phyloP scores from a whole-genome alignment of 305 asterid genomes.

The Fraxinus paxiana region DNA sequence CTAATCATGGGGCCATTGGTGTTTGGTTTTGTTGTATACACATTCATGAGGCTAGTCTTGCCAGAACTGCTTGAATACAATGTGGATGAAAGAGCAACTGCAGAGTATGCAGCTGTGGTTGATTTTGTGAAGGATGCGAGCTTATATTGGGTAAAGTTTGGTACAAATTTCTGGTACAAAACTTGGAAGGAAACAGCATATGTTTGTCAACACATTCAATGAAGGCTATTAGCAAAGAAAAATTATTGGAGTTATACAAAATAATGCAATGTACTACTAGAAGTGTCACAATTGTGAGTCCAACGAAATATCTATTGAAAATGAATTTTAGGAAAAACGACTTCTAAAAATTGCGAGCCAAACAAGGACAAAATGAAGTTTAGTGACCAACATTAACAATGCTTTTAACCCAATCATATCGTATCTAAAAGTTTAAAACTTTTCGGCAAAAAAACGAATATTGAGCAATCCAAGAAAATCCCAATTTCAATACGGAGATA shows the following conservation, averaged over 20 bases:
- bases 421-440: neutral
- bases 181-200: neutral
- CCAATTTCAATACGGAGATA: conserved; percentile 18
- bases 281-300: neutral
- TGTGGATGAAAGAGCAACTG: conserved; percentile 25
- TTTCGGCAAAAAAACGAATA: conserved; percentile 20
- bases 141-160: conserved; percentile 10
- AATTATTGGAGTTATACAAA: neutral
- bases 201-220: neutral
- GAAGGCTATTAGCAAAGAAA: neutral
- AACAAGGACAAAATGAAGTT: neutral
- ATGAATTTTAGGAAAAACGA: neutral
- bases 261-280: neutral
- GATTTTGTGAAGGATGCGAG: conserved; percentile 25
- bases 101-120: conserved; percentile 33
- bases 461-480: conserved; percentile 59
- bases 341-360: neutral
- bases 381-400: neutral
- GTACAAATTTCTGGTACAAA: neutral
- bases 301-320: neutral
- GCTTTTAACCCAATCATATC: neutral
- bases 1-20: conserved; percentile 34
- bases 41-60: conserved; percentile 29
- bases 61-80: conserved; percentile 28
- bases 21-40: conserved; percentile 21